Base-by-base conservation (phyloP, 805 yeast genomes). In the Hemisphaericaspora nanyangensis region DNA sequence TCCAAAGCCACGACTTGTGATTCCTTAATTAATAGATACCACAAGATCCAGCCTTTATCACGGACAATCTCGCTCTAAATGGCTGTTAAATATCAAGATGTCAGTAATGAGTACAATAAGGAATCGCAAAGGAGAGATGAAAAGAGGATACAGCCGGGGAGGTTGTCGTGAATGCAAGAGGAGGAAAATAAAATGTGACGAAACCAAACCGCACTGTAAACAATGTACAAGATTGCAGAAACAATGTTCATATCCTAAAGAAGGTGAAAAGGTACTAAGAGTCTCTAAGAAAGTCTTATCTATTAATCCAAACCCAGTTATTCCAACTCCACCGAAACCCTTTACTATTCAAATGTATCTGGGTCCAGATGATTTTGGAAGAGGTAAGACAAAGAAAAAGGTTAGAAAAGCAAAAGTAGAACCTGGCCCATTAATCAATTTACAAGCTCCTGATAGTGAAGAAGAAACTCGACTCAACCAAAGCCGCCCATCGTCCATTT, bases 171-270 rank as follows among this genome's bases (percentile, higher is more conserved):
- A 66, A 42, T 67, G 72, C 44, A 67, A 66, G 43, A 52, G 72
- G 35, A 51, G 72, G n/a, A 67, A 67, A 41, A 66, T 67, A 42
- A 67, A 67, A 41, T 67, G 72, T 45, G 71, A 65, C 38, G 72
- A 67, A 51, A 52, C 46, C 15, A 62, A 55, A 40, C 67, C 60
- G 33, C 51, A 37, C 47, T 67, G 72, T 44, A 50, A 58, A 51
- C 68, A 60, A 42, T 67, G 72, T 41, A 46, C 55, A 5, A 47
- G 68, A 17, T 50, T 66, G 24, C 54, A 50, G 22, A 65, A 64
- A 38, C 48, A 37, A n/a, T 67, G 72, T 38, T 51, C 52, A 17
- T 67, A 67, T 40, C 71, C 72, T 3, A 45, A 42, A 29, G 52
- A 46, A 16, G 70, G 71, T 4, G 70, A 66, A 38, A 52, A 52